phyloP scores from a whole-genome alignment of 257 asterid genomes.

The Solanum chilense region DNA sequence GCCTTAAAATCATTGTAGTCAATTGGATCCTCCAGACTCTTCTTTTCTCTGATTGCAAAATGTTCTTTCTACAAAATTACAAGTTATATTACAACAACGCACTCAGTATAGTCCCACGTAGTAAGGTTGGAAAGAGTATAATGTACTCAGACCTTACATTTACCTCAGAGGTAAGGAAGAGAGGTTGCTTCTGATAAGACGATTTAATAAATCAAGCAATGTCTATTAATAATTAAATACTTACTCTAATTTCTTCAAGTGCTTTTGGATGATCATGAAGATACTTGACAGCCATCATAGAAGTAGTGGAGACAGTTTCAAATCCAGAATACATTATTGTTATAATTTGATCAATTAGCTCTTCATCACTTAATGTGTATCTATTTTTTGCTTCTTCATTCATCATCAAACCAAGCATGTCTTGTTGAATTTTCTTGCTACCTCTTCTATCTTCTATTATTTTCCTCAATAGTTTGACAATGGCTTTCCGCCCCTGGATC shows the following conservation, averaged over 20 bases:
- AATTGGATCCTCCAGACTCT: conserved; percentile 27
- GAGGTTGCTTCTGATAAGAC: neutral
- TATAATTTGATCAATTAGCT: conserved; percentile 65
- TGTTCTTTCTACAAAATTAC: conserved; percentile 49
- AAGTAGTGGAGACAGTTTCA: conserved; percentile 76
- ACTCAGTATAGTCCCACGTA: neutral
- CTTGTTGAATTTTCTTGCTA: conserved; percentile 22
- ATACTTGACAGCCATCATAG: conserved; percentile 86
- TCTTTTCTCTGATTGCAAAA: conserved; percentile 28
- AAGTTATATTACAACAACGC: neutral
- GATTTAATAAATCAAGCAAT: neutral
- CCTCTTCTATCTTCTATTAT: conserved; percentile 49
- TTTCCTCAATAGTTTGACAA: conserved; percentile 29
- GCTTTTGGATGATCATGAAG: conserved; percentile 74
- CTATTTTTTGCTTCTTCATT: conserved; percentile 13
- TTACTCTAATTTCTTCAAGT: conserved; percentile 60
- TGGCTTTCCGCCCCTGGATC: conserved; percentile 64
- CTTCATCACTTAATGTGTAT: conserved; percentile 43
- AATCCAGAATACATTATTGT: conserved; percentile 79
- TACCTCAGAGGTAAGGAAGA: neutral
- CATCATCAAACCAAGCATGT: conserved; percentile 46
- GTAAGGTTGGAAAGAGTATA: neutral
- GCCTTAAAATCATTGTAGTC: conserved; percentile 51
- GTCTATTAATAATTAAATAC: neutral
- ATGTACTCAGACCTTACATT: neutral